Evolutionary conservation across 352 stramenopile genomes (phyloP).

Genomic region (Pythium guiyangense): DNA sequence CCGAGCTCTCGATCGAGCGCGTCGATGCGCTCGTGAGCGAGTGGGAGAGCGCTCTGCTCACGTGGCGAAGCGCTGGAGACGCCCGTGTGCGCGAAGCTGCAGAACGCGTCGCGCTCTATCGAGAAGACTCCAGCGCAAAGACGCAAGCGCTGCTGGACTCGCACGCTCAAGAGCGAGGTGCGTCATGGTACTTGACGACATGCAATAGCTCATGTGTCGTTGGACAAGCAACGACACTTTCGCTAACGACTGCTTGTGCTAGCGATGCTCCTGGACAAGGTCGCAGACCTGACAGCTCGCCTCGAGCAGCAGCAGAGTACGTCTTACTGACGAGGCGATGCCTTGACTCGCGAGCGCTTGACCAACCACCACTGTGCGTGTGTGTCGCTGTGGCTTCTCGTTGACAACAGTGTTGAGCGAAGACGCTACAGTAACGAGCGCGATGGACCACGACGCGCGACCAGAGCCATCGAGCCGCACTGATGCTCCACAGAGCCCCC

Average conservation of each 20-base stretch:
- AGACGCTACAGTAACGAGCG: neutral
- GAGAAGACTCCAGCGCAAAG: constrained; percentile 26
- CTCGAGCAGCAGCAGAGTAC: neutral
- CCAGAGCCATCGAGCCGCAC: no score
- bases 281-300: neutral
- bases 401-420: neutral
- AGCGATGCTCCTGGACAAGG: neutral
- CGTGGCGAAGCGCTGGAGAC: constrained; percentile 25
- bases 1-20: constrained; percentile 16
- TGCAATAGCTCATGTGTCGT: neutral
- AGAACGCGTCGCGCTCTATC: constrained; percentile 17
- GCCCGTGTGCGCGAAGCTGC: constrained; percentile 15
- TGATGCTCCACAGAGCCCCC: no score
- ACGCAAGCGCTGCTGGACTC: constrained; percentile 12
- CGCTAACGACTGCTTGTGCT: neutral
- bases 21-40: constrained; percentile 11
- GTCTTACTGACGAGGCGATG: neutral
- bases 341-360: no score
- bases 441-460: no score
- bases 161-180: constrained; percentile 9
- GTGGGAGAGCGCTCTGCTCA: constrained; percentile 27
- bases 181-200: neutral
- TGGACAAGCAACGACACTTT: neutral
- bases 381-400: no score
- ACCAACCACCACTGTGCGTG: no score